Base-by-base conservation (phyloP, 2,329 filamentous ascomycete species). In the Curvularia hawaiiensis region DNA sequence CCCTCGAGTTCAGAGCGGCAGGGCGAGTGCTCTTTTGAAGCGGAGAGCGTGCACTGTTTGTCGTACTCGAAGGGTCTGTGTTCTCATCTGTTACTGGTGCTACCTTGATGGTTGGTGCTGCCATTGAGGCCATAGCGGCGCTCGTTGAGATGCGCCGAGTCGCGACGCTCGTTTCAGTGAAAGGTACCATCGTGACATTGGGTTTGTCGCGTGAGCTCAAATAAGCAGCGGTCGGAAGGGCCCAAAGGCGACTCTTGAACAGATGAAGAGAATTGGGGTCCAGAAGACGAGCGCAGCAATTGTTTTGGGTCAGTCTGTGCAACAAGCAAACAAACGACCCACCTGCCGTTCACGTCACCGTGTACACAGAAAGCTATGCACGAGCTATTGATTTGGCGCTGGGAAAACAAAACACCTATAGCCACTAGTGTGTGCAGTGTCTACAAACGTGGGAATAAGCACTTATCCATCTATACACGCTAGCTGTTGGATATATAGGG, bases 251-350 rank as follows among this genome's bases (percentile, higher is more conserved):
- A 33, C 12, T 40, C 30, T 9, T 12, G 18, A 12, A 9, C 14
- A 26, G 20, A 14, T 20, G 14, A n/a, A 52, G 16, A 22, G 28
- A 16, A 16, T 14, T 40, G 28, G 50, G 50, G n/a, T 50, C 35
- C 47, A 59, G 14, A 38, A 52, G 41, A 41, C n/a, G 24, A 33
- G 41, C 16, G 52, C 57, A 58, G 49, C 48, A 11, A 20, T 33
- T 63, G 61, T 65, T 65, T 64, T 52, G 59, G 49, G 58, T 55
- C 56, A 55, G 60, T 59, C 45, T 64, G 67, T 69, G 64, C 64
- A 61, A 68, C 67, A 69, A 68, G 68, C 64, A 69, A 64, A 63
- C 48, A 54, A 54, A 26, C 39, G 44, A 44, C 53, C 50, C 50
- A 58, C 53, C 50, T 54, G 56, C 60, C 59, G 45, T 57, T 57